These are phyloP conservation scores for Sphagnum tenellum DNA, from an alignment of 225 moss, liverwort and hornwort genomes.

Conservation along the genomic window DNA sequence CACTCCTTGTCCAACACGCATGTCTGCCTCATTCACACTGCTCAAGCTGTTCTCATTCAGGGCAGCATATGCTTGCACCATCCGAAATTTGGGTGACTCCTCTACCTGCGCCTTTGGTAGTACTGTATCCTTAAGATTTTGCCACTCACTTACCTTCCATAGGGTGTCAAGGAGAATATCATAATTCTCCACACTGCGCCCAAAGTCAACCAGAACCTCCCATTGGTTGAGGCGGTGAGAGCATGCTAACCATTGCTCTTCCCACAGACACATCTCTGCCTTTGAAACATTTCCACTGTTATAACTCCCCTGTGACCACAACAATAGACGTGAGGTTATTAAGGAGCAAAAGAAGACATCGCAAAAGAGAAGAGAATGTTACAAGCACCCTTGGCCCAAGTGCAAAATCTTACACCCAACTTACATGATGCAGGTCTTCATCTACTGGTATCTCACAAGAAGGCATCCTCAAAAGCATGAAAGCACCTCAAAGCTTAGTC, in stretches of 20 bases:
- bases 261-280: slow-evolving; percentile 99
- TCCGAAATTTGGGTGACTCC: slow-evolving; percentile 85
- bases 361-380: no score
- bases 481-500: no score
- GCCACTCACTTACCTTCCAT: slow-evolving; percentile 87
- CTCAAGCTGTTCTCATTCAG: slow-evolving; percentile 89
- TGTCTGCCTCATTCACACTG: slow-evolving; percentile 84
- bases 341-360: no score
- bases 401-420: no score
- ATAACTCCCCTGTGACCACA: slow-evolving; percentile 45
- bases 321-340: no score
- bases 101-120: slow-evolving; percentile 98
- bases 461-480: no score
- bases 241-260: slow-evolving; percentile 98
- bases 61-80: slow-evolving; percentile 92
- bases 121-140: slow-evolving; percentile 71
- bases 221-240: slow-evolving; percentile 94
- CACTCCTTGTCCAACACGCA: slow-evolving; percentile 83
- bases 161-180: slow-evolving; percentile 83
- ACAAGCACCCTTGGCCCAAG: no score
- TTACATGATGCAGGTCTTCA: no score
- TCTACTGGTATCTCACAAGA: no score
- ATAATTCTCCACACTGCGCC: slow-evolving; percentile 90
- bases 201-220: slow-evolving; percentile 89
- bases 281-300: slow-evolving; percentile 82